phyloP scores from a whole-genome alignment of 1,284 basidiomycete species.

The Farysia itapuensis region DNA sequence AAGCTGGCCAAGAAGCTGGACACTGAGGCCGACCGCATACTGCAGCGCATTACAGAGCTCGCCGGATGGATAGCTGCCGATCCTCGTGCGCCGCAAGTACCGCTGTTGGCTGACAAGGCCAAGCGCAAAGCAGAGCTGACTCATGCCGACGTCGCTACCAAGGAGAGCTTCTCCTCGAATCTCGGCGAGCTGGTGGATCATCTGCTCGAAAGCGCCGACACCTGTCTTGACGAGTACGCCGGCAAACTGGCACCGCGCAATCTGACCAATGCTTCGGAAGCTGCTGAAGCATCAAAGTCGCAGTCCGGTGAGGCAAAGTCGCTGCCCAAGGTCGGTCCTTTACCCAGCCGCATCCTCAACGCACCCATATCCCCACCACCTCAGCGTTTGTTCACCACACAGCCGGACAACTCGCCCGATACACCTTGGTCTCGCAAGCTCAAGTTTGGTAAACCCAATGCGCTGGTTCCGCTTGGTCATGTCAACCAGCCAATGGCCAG shows the following conservation, averaged over 20 bases:
- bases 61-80: conserved; percentile 31
- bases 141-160: conserved; percentile 52
- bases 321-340: conserved; percentile 34
- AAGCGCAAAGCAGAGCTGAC: conserved; percentile 10
- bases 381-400: conserved; percentile 48
- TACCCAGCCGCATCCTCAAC: conserved; percentile 47
- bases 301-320: conserved; percentile 1
- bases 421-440: conserved; percentile 38
- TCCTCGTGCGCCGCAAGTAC: conserved; percentile 18
- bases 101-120: conserved; percentile 5
- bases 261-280: neutral
- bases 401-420: conserved; percentile 48
- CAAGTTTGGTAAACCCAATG: conserved; percentile 54
- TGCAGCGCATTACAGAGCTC: conserved; percentile 29
- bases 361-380: conserved; percentile 54
- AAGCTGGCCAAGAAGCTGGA: conserved; percentile 72
- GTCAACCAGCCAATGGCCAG: conserved; percentile 7
- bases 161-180: conserved; percentile 75
- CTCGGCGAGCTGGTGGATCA: conserved; percentile 82
- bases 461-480: conserved; percentile 42
- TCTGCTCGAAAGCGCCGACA: conserved; percentile 81
- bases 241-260: conserved; percentile 70
- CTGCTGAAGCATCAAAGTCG: neutral
- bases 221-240: conserved; percentile 74
- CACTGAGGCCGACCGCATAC: conserved; percentile 67